Evolutionary conservation across 441 rosid species (phyloP), one percentile per base, ranked within the genome.

Genomic region (Populus hybrid): DNA sequence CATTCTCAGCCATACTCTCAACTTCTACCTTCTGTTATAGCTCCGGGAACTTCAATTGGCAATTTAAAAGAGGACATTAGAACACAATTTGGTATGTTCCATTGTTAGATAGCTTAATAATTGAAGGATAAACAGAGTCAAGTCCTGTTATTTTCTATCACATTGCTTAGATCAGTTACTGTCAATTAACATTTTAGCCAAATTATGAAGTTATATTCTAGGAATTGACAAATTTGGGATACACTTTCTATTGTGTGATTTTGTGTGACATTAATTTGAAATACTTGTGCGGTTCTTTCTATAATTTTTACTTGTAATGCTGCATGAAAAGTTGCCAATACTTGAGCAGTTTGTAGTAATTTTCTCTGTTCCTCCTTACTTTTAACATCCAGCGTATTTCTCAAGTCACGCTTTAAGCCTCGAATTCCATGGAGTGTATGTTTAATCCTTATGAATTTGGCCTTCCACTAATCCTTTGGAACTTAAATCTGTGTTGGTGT

Each of bases 1-100:
- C 90, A 85, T 63, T 84, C 89, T 84, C 98, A 89, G 81, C 97
- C 98, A 46, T 95, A 90, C 84, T 85, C 93, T 46, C 89, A 80
- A 50, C 86, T 91, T 79, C 85, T 95, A 80, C 97, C 97, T 83
- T 77, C 80, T 54, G 91, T 95, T 50, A 83, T 34, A 76, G 95
- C 97, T 79, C 98, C 99, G 18, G 98, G 98, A 79, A 81, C 91
- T 66, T 86, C 91, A 73, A 89, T 89, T 69, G 92, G 92, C 75
- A 74, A 73, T 77, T 79, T 93, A 65, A 93, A 87, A 83, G 92
- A 85, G 77, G 90, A 84, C 76, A 82, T 93, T 72, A 80, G 79
- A 84, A 82, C 26, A 34, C 85, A 85, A 85, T 89, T 77, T 2
- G 97, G 98, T 93, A 89, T 67, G 67, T 5, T 69, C 63, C 50